Base-by-base conservation (phyloP, 192 early-diverging fungal species). In the Chytriomyces confervae region DNA sequence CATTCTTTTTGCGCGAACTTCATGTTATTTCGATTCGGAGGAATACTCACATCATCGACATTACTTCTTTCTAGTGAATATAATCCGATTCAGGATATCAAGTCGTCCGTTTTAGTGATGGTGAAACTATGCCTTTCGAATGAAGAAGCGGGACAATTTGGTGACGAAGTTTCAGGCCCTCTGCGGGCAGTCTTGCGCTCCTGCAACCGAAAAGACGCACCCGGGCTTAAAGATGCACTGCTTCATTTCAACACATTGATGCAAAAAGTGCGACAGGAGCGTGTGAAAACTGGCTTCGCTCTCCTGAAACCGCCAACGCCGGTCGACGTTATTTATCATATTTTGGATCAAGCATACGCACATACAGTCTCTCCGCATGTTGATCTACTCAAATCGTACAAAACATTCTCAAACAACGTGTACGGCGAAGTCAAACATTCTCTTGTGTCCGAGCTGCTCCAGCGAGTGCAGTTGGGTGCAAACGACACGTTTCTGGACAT, bases 351-450 rank as follows among this genome's bases (percentile, higher is more conserved):
- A 82, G 87, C 92, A 1, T 97, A 97, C 84, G 92, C 90, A 71
- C 91, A 96, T 18, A 89, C 94, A 11, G 95, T 97, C 7, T 91
- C 95, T 0, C 93, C 92, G 27, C 83, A 89, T 8, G 92, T 92
- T 6, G 89, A 90, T 44, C 75, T 86, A 49, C 81, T 97, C 70
- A 92, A 94, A 61, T 84, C 90, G 50, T 96, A 96, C 83, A 86
- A 93, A 66, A 92, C 90, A 51, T 96, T 96, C 76, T 95, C 95
- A 18, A 95, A 97, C 80, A 95, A 95, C 80, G 97, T 98, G 23
- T 99, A 99, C 82, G 97, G 97, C 61, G 97, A 99, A 84, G 91
- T 99, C 74, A 91, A 93, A 69, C 89, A 90, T 36, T 88, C 86
- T 44, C 83, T 99, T 73, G 92, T 97, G 50, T 89, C 89, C 68